Percentiles rank a stretch among this genome's conserved stretches.
Evolutionary conservation across 202 grass and related monocot genomes (phyloP).

Genomic region (Bolboschoenoplectus hybrid): DNA sequence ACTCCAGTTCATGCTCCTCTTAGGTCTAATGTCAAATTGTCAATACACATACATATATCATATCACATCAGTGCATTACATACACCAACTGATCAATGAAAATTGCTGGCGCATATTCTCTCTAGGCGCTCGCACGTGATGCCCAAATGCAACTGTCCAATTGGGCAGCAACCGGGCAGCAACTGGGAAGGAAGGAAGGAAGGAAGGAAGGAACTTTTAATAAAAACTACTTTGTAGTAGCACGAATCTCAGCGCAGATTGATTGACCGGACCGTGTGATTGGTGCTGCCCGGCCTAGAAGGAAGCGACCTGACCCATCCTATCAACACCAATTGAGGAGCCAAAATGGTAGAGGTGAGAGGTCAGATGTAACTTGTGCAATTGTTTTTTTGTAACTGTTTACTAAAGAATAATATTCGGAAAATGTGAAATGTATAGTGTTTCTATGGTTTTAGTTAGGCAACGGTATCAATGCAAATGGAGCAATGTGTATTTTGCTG

Average conservation of each 20-base stretch:
- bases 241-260: not conserved
- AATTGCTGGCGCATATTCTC: not conserved
- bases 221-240: not conserved
- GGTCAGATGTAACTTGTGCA: not conserved
- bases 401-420: not conserved
- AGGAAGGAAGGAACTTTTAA: no score
- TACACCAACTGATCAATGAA: not conserved
- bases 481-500: no score
- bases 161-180: no score
- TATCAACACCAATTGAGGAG: no score
- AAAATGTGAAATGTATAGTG: not conserved
- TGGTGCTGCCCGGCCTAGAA: no score
- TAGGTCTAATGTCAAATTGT: not conserved
- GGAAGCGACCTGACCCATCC: no score
- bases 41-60: no score
- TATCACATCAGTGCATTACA: no score
- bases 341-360: no score
- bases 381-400: not conserved
- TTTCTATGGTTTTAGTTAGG: not conserved
- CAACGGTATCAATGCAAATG: not conserved
- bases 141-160: not conserved
- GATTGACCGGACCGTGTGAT: not conserved
- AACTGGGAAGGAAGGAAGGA: no score
- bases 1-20: not conserved
- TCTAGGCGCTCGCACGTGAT: not conserved